These are phyloP conservation scores for Pestalotiopsis sp. DNA, from an alignment of 2,329 filamentous ascomycete species.

Conservation along the genomic window DNA sequence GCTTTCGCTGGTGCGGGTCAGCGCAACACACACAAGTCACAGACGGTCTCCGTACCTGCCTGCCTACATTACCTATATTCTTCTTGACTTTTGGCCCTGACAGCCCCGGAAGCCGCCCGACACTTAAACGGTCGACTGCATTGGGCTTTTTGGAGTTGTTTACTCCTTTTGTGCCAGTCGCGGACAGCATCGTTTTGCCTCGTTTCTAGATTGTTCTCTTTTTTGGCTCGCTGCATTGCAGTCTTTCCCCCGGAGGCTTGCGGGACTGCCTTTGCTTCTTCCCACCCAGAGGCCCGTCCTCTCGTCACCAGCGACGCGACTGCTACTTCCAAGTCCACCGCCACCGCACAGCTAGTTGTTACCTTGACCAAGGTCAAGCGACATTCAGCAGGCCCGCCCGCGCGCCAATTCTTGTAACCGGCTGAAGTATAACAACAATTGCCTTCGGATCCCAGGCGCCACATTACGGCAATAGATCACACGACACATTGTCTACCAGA, in stretches of 20 bases:
- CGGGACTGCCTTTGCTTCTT: not conserved
- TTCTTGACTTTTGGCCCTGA: not conserved
- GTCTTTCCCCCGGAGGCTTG: not conserved
- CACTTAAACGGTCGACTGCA: not conserved
- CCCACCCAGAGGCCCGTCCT: not conserved
- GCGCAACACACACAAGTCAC: not conserved
- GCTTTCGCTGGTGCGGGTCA: constrained; percentile 1
- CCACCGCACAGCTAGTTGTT: not conserved
- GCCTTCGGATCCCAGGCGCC: not conserved
- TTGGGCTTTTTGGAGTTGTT: not conserved
- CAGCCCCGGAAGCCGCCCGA: not conserved
- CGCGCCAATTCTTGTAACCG: not conserved
- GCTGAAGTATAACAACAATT: not conserved
- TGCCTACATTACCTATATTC: not conserved
- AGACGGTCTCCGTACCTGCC: not conserved
- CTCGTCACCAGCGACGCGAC: not conserved
- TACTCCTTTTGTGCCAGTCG: not conserved
- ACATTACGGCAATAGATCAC: too few species aligned
- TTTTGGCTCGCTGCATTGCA: not conserved
- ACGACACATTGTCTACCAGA: not conserved
- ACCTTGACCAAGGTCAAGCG: not conserved
- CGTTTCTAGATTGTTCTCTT: not conserved
- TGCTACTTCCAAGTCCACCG: not conserved
- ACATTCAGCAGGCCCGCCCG: not conserved
- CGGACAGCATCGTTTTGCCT: not conserved